Evolutionary conservation across 305 asterid genomes (phyloP).

Genomic region (Fraxinus platypoda): DNA sequence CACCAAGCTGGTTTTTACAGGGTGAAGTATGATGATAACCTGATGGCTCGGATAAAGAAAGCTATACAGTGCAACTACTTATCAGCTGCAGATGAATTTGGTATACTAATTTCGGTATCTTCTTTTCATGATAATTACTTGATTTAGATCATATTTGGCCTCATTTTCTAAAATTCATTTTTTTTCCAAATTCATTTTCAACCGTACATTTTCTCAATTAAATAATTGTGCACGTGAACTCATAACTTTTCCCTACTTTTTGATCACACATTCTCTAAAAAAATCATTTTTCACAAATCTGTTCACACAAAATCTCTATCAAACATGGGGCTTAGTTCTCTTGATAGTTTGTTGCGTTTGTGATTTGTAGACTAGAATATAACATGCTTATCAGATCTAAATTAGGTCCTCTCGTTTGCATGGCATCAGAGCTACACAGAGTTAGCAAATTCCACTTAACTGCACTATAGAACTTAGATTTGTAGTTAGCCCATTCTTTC

Average conservation of each 20-base stretch:
- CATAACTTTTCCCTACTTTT: constrained; percentile 26
- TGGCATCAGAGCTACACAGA: not conserved
- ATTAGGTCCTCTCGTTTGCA: not conserved
- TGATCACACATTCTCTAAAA: constrained; percentile 23
- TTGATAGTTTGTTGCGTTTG: not conserved
- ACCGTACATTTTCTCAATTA: too few species aligned
- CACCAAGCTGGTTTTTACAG: constrained; percentile 42
- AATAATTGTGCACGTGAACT: not conserved
- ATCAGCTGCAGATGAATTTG: constrained; percentile 40
- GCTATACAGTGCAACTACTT: constrained; percentile 25
- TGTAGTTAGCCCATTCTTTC: not conserved
- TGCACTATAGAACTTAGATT: not conserved
- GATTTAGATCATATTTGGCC: constrained; percentile 15
- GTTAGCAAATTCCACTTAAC: not conserved
- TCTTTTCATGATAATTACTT: not conserved
- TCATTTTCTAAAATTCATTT: not conserved
- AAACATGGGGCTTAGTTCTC: not conserved
- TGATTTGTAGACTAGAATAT: not conserved
- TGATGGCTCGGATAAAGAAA: constrained; percentile 24
- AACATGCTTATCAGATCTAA: not conserved
- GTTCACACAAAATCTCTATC: not conserved
- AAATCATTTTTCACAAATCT: too few species aligned
- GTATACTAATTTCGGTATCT: not conserved
- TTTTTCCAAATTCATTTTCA: too few species aligned
- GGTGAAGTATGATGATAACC: constrained; percentile 34